Evolutionary conservation across 352 stramenopile genomes (phyloP).

Genomic region (Phytophthora pseudosyringae): DNA sequence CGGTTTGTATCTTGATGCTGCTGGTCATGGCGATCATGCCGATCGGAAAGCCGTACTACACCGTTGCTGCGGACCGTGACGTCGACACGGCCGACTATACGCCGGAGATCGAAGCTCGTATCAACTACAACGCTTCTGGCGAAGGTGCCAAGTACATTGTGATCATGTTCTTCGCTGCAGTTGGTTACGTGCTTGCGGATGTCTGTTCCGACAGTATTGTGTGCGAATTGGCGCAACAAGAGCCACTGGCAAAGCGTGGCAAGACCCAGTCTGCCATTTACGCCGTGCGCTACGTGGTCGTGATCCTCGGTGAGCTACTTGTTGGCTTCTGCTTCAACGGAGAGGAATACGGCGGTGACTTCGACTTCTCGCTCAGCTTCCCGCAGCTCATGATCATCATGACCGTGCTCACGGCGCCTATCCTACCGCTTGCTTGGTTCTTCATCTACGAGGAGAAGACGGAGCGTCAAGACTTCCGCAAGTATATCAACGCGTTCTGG

Average conservation of each 20-base stretch:
- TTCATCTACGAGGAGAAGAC: conserved; percentile 42
- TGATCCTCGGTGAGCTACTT: conserved; percentile 43
- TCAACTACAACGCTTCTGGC: conserved; percentile 41
- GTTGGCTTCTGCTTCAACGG: conserved; percentile 57
- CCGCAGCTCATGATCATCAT: conserved; percentile 50
- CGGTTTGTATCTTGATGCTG: conserved; percentile 47
- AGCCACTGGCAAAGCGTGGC: conserved; percentile 48
- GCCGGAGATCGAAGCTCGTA: conserved; percentile 25
- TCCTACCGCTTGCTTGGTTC: conserved; percentile 40
- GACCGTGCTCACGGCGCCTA: conserved; percentile 19
- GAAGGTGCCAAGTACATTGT: conserved; percentile 42
- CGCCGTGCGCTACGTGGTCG: conserved; percentile 27
- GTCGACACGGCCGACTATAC: conserved; percentile 33
- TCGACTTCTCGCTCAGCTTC: conserved; percentile 36
- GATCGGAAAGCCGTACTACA: conserved; percentile 58
- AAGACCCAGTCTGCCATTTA: conserved; percentile 51
- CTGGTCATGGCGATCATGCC: conserved; percentile 47
- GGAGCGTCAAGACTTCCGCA: conserved; percentile 24
- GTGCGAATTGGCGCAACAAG: conserved; percentile 54
- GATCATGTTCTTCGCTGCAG: conserved; percentile 52
- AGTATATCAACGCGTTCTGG: conserved; percentile 43
- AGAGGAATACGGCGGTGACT: conserved; percentile 32
- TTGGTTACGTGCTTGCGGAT: conserved; percentile 67
- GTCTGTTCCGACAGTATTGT: conserved; percentile 59
- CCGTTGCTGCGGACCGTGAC: conserved; percentile 24